phyloP scores from a whole-genome alignment of 2,329 filamentous ascomycete genomes.

The Nemania abortiva region DNA sequence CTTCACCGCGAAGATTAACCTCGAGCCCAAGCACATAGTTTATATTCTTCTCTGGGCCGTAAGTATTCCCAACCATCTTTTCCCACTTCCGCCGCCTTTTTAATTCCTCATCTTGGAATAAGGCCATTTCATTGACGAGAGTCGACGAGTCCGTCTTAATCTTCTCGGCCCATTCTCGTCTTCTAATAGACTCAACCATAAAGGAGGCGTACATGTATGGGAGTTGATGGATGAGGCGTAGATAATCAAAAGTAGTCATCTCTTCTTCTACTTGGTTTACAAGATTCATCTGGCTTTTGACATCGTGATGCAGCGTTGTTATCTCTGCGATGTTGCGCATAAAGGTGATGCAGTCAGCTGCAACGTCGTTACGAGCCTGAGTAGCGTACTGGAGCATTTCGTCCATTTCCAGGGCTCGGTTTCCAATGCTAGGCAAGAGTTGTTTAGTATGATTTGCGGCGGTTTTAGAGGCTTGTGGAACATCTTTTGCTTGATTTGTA shows the following conservation, averaged over 20 bases:
- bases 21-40: constrained; percentile 81
- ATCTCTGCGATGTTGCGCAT: constrained; percentile 87
- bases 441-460: constrained; percentile 73
- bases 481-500: constrained; percentile 70
- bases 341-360: constrained; percentile 73
- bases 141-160: constrained; percentile 88
- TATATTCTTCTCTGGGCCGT: constrained; percentile 74
- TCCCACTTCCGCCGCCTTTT: constrained; percentile 91
- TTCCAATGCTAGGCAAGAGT: constrained; percentile 68
- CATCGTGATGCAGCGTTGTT: constrained; percentile 77
- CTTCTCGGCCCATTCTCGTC: constrained; percentile 92
- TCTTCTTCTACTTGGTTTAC: constrained; percentile 81
- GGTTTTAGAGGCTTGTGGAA: constrained; percentile 72
- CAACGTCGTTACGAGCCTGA: constrained; percentile 75
- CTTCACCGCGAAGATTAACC: constrained; percentile 84
- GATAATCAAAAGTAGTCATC: constrained; percentile 81
- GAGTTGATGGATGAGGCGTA: constrained; percentile 83
- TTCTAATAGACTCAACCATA: constrained; percentile 84
- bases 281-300: constrained; percentile 78
- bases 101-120: constrained; percentile 92
- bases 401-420: constrained; percentile 70
- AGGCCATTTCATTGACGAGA: constrained; percentile 90
- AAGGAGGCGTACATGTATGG: constrained; percentile 93
- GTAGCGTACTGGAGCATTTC: constrained; percentile 69
- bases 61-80: constrained; percentile 82